A percentile compares a stretch with the other conserved stretches of the same genome.
Evolutionary conservation across 805 yeast species (phyloP).

Genomic region (Kluyveromyces siamensis): DNA sequence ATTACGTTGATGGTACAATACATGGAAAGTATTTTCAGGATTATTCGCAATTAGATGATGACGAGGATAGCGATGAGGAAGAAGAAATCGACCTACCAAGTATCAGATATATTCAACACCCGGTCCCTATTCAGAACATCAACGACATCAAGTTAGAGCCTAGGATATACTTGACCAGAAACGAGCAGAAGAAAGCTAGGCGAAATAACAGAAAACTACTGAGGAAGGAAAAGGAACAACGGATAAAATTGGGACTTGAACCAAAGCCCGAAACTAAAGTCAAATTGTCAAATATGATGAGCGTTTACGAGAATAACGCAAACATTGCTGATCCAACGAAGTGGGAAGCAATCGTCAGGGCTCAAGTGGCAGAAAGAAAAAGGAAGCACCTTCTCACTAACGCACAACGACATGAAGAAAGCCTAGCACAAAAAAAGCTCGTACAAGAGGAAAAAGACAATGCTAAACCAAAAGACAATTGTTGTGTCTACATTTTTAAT

Average conservation of each 20-base stretch:
- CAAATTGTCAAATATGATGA: constrained; percentile 75
- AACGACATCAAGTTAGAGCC: constrained; percentile 32
- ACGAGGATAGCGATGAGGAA: constrained; percentile 25
- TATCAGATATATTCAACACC: constrained; percentile 73
- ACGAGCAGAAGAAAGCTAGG: constrained; percentile 66
- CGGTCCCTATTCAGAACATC: constrained; percentile 53
- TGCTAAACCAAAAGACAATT: constrained; percentile 3
- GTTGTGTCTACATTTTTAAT: constrained; percentile 49
- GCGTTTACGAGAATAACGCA: constrained; percentile 66
- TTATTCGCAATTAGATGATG: constrained; percentile 16
- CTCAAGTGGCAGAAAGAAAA: constrained; percentile 57
- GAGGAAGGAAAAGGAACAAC: constrained; percentile 65
- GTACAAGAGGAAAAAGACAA: neutral
- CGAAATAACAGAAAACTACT: constrained; percentile 55
- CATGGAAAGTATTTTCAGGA: constrained; percentile 31
- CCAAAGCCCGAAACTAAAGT: constrained; percentile 89
- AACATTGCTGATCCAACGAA: constrained; percentile 85
- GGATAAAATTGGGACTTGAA: constrained; percentile 69
- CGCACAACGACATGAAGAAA: constrained; percentile 40
- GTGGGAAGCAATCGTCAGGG: constrained; percentile 62
- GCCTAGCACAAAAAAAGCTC: constrained; percentile 10
- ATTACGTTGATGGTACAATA: constrained; percentile 35
- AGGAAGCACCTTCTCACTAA: constrained; percentile 52
- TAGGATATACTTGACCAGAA: constrained; percentile 59
- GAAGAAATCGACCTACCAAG: constrained; percentile 37